Conservation (phyloP, 2,329 filamentous ascomycete species). For the Fusarium austroafricanum region DNA sequence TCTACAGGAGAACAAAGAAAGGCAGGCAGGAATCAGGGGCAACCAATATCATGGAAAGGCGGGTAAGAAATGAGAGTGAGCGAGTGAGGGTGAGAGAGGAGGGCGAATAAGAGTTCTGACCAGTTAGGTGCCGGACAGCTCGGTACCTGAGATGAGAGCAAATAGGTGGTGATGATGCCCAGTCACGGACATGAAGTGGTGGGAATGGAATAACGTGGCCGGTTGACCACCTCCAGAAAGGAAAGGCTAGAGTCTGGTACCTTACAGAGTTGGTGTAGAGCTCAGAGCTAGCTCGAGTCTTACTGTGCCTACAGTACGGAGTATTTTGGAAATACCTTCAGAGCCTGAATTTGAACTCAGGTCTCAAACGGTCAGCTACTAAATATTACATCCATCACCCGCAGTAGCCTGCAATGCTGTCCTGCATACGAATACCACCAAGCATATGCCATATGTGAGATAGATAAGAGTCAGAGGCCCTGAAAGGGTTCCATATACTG, state of each 20-base stretch:
- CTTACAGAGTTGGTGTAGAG: conserved; percentile 21
- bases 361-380: neutral
- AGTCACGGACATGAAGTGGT: neutral
- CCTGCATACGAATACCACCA: neutral
- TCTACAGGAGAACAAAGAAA: conserved; percentile 9
- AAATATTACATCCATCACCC: conserved; percentile 4
- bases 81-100: neutral
- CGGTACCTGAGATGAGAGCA: conserved; percentile 27
- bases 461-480: conserved; percentile 28
- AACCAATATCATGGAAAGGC: neutral
- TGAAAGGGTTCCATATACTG: conserved; percentile 6
- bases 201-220: conserved; percentile 35
- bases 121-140: conserved; percentile 1
- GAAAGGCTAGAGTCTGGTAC: neutral
- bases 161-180: conserved; percentile 18
- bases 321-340: conserved; percentile 7
- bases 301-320: neutral
- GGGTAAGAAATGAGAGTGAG: conserved; percentile 18
- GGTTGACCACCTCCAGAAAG: neutral
- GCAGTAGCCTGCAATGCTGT: neutral
- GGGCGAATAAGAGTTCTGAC: conserved; percentile 8
- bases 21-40: neutral
- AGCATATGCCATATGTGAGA: neutral
- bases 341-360: neutral
- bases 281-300: conserved; percentile 3